Conservation (phyloP, 2,329 filamentous ascomycete genomes). For the Blastomyces silverae region DNA sequence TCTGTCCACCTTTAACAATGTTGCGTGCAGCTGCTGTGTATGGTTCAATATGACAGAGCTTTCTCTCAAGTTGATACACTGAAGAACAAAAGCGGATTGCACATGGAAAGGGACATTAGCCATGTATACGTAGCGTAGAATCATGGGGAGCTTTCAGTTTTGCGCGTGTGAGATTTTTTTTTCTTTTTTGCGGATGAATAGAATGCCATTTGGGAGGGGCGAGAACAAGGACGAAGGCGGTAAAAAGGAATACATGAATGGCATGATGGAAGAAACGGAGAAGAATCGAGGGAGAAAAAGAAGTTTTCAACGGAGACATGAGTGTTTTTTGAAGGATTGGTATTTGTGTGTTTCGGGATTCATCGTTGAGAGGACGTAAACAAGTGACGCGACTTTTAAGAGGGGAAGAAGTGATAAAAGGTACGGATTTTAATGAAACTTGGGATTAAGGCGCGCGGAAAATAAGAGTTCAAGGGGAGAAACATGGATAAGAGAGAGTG, state of each 20-base stretch:
- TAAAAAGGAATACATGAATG: slow-evolving; percentile 13
- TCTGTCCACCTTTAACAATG: background rate
- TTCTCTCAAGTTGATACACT: background rate
- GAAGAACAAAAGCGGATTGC: slow-evolving; percentile 19
- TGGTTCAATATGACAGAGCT: background rate
- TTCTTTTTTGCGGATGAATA: slow-evolving; percentile 8
- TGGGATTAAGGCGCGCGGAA: slow-evolving; percentile 11
- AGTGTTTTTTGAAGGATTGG: slow-evolving; percentile 17
- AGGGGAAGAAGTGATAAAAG: background rate
- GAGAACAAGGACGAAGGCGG: background rate
- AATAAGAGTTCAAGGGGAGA: slow-evolving; percentile 19
- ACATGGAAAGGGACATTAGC: background rate
- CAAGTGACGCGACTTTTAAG: slow-evolving; percentile 10
- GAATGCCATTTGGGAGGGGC: slow-evolving; percentile 3
- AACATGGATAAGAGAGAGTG: slow-evolving; percentile 22
- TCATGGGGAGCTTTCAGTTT: slow-evolving; percentile 8
- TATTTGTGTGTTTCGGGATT: slow-evolving; percentile 3
- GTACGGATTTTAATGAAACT: slow-evolving; percentile 19
- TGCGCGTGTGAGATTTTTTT: background rate
- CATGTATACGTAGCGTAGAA: background rate
- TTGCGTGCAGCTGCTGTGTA: background rate
- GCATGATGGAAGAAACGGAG: slow-evolving; percentile 20
- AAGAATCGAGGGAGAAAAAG: slow-evolving; percentile 19
- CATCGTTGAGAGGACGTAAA: slow-evolving; percentile 6
- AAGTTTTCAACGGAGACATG: slow-evolving; percentile 17